phyloP scores from a whole-genome alignment of 345 rosid species.

The Arabidopsis suecica region DNA sequence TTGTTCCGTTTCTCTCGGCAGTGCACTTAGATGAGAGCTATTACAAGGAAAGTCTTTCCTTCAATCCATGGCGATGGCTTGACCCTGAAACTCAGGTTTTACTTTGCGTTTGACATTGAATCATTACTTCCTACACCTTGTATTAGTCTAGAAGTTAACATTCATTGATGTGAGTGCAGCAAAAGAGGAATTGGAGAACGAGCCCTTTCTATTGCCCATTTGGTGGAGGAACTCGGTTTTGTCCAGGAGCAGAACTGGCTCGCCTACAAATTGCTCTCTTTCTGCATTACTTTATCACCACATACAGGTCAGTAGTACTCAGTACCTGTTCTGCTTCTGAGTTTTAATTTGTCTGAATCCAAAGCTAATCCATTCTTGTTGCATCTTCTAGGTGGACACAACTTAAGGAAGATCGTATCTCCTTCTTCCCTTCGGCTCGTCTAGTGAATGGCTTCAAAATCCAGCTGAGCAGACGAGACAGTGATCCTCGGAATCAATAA shows the following conservation, averaged over 20 bases:
- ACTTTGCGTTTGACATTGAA: slow-evolving; percentile 13
- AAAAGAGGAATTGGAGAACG: slow-evolving; percentile 85
- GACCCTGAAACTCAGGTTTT: slow-evolving; percentile 70
- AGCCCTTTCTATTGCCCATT: slow-evolving; percentile 70
- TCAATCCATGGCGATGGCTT: slow-evolving; percentile 93
- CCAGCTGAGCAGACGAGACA: slow-evolving; percentile 47
- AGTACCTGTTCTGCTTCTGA: slow-evolving; percentile 1
- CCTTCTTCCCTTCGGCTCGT: slow-evolving; percentile 89
- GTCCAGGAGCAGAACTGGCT: slow-evolving; percentile 93
- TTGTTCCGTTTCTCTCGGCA: slow-evolving; percentile 85
- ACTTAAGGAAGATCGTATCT: slow-evolving; percentile 67
- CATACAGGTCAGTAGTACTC: slow-evolving; percentile 55
- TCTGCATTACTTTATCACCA: slow-evolving; percentile 67
- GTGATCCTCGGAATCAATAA: slow-evolving; percentile 8
- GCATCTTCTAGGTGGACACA: slow-evolving; percentile 66
- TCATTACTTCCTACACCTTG: slow-evolving; percentile 3
- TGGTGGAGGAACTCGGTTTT: slow-evolving; percentile 87
- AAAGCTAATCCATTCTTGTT: slow-evolving; percentile 13
- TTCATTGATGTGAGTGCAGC: slow-evolving; percentile 47
- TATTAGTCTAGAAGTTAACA: slow-evolving; percentile 1
- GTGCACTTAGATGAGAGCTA: slow-evolving; percentile 75
- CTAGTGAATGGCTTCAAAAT: slow-evolving; percentile 82
- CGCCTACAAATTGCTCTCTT: slow-evolving; percentile 87
- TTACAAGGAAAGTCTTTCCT: slow-evolving; percentile 59
- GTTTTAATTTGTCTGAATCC: slow-evolving; percentile 13